Evolutionary conservation across 345 rosid species (phyloP).

Genomic region (Eucalyptus brandiana): DNA sequence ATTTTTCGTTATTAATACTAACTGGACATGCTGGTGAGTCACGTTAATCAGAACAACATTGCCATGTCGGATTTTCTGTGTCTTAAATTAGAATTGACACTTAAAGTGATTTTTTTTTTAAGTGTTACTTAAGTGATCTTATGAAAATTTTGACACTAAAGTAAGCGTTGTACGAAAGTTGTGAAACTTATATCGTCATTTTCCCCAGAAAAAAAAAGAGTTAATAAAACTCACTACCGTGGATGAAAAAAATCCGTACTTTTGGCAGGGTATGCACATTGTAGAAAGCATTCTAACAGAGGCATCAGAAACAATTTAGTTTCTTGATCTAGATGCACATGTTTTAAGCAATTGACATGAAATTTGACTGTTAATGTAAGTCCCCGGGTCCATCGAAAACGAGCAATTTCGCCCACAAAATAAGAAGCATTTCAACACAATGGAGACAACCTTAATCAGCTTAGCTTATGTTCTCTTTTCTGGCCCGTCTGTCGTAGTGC

Average conservation of each 20-base stretch:
- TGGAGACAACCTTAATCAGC: not conserved
- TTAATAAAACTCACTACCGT: not conserved
- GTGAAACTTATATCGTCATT: fast-evolving
- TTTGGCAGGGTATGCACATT: not conserved
- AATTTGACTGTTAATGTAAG: not conserved
- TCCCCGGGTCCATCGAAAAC: not conserved
- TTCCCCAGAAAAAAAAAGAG: too few relatives aligned
- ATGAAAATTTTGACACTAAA: fast-evolving
- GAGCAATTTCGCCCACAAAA: not conserved
- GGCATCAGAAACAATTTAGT: not conserved
- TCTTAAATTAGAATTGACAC: fast-evolving
- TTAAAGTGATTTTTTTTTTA: too few relatives aligned
- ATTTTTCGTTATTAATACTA: fast-evolving
- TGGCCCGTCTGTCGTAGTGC: not conserved
- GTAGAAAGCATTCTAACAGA: not conserved
- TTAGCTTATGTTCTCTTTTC: not conserved
- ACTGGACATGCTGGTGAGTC: fast-evolving
- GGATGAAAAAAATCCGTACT: not conserved
- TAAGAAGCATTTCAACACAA: not conserved
- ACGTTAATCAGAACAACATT: too few relatives aligned
- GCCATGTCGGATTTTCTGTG: fast-evolving
- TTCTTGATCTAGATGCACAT: not conserved
- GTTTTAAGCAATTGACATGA: not conserved
- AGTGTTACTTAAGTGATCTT: fast-evolving
- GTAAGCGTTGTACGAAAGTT: fast-evolving